phyloP scores from a whole-genome alignment of 345 rosid genomes.

The Carallia brachiata region DNA sequence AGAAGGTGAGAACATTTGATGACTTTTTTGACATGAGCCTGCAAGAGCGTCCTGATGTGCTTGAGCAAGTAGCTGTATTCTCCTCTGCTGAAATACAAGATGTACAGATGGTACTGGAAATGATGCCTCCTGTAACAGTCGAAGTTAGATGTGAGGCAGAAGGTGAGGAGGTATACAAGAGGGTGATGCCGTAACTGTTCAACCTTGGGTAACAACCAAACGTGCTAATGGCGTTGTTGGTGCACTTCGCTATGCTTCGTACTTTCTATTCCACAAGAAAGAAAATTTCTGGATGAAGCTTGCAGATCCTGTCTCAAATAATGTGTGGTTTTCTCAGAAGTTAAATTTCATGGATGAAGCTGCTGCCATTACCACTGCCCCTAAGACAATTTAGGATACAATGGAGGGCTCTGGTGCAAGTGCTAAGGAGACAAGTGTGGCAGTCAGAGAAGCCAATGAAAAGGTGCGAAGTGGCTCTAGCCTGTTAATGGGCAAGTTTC shows the following conservation, averaged over 20 bases:
- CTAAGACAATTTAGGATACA: conserved; percentile 79
- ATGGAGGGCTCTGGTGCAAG: conserved; percentile 90
- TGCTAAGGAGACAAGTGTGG: conserved; percentile 62
- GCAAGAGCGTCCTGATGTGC: conserved; percentile 74
- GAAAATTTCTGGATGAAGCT: conserved; percentile 91
- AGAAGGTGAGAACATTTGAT: conserved; percentile 88
- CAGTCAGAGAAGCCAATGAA: conserved; percentile 68
- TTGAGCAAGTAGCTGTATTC: conserved; percentile 74
- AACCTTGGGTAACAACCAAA: conserved; percentile 82
- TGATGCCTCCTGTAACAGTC: conserved; percentile 81
- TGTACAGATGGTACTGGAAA: conserved; percentile 66
- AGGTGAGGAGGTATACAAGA: conserved; percentile 95
- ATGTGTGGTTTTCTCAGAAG: conserved; percentile 92
- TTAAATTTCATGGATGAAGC: conserved; percentile 93
- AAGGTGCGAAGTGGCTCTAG: conserved; percentile 84
- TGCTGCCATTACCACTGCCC: conserved; percentile 69
- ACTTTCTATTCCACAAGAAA: conserved; percentile 89
- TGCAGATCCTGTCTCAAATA: conserved; percentile 69
- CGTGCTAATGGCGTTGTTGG: conserved; percentile 73
- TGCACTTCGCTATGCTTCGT: conserved; percentile 83
- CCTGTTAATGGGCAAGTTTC: conserved; percentile 84
- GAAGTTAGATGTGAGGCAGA: conserved; percentile 89
- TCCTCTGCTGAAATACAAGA: conserved; percentile 64
- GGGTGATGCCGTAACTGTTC: conserved; percentile 78
- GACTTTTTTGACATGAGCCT: conserved; percentile 68